Evolutionary conservation across 805 yeast genomes (phyloP).

Genomic region (Cyberlindnera nakhonratchasimensis): DNA sequence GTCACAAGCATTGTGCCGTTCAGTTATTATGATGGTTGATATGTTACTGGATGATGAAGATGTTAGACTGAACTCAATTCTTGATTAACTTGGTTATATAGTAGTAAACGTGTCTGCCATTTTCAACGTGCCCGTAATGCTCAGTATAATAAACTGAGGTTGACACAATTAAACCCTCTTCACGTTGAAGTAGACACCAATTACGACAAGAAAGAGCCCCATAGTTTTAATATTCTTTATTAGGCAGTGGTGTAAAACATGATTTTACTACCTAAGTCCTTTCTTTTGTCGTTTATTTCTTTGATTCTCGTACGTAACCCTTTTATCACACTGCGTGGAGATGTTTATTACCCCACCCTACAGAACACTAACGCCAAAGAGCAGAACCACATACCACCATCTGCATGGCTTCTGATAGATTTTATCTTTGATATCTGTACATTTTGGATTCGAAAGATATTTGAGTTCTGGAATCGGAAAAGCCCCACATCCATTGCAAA

Average conservation of each 20-base stretch:
- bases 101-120: background rate
- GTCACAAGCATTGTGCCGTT: conserved; percentile 11
- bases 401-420: conserved; percentile 38
- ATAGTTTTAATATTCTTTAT: background rate
- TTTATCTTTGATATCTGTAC: conserved; percentile 39
- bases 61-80: conserved; percentile 1
- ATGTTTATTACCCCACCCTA: too few species aligned
- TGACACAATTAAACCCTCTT: too few species aligned
- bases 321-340: too few species aligned
- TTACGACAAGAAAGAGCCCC: background rate
- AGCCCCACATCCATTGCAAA: conserved; percentile 46
- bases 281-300: conserved; percentile 18
- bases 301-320: conserved; percentile 17
- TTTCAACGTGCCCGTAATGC: too few species aligned
- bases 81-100: background rate
- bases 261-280: conserved; percentile 13
- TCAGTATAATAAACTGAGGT: too few species aligned
- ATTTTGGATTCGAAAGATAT: conserved; percentile 37
- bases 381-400: conserved; percentile 39
- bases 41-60: conserved; percentile 3
- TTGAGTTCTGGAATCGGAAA: conserved; percentile 30
- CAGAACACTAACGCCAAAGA: too few species aligned
- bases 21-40: conserved; percentile 2
- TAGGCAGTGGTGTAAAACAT: conserved; percentile 3
- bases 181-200: background rate